phyloP scores from a whole-genome alignment of 2,329 filamentous ascomycete species.

The Aspergillus sp. region DNA sequence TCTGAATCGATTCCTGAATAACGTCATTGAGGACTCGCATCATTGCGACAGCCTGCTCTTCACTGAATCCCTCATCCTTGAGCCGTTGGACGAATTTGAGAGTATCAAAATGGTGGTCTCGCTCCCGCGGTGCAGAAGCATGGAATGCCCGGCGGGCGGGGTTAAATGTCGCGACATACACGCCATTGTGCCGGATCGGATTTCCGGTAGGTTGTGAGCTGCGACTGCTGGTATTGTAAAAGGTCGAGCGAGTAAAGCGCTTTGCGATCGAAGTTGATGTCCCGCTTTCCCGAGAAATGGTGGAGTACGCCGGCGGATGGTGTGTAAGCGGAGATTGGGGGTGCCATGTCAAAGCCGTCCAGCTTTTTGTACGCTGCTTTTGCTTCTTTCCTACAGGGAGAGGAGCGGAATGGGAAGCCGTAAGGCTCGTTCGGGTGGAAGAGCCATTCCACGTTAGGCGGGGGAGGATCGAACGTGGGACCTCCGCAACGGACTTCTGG shows the following conservation, averaged over 20 bases:
- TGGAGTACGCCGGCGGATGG: constrained; percentile 11
- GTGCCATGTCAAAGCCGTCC: constrained; percentile 24
- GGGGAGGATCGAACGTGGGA: constrained; percentile 45
- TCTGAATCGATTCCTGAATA: constrained; percentile 97
- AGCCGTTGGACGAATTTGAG: constrained; percentile 93
- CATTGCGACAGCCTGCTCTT: constrained; percentile 95
- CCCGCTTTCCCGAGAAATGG: constrained; percentile 15
- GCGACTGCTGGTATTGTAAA: constrained; percentile 11
- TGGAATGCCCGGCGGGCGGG: constrained; percentile 57
- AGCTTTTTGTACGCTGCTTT: constrained; percentile 22
- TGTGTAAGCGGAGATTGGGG: constrained; percentile 14
- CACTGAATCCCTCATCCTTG: constrained; percentile 88
- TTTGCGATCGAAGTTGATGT: constrained; percentile 22
- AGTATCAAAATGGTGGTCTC: constrained; percentile 97
- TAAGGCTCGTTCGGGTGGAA: constrained; percentile 32
- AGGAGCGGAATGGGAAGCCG: constrained; percentile 27
- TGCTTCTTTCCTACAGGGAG: constrained; percentile 24
- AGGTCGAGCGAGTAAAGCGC: constrained; percentile 16
- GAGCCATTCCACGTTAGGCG: constrained; percentile 44
- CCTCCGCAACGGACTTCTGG: constrained; percentile 42
- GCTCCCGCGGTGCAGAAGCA: constrained; percentile 58
- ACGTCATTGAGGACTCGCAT: constrained; percentile 97
- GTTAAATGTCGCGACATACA: constrained; percentile 47
- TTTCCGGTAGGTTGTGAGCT: constrained; percentile 21
- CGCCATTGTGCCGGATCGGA: constrained; percentile 48